Base-by-base conservation (phyloP, 129 eudicot genomes). In the Helichrysum umbraculigerum region DNA sequence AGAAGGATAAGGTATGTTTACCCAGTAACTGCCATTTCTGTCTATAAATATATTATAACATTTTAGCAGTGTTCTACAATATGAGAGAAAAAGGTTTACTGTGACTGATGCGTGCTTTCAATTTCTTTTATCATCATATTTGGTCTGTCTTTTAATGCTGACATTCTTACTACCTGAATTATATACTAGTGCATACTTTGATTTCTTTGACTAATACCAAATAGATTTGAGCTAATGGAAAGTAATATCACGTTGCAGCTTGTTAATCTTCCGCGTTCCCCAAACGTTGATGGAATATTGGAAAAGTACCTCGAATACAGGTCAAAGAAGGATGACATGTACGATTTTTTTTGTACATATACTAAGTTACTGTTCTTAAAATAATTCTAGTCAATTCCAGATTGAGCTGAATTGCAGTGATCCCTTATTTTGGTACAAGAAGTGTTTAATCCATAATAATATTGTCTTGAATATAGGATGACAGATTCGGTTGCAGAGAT, bases 251-350 rank as follows among this genome's bases (percentile, higher is more conserved):
- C 71, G 20, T 35, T 85, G 81, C 90, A 92, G 98, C 87, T 87
- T 71, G 92, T 90, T 59, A 83, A 81, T 72, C 93, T 92, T 77
- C 98, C 96, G 2, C 89, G 98, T 52, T 63, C 79, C 44, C 98
- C 98, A 61, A 90, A 82, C 74, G 85, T 90, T 8, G 88, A 77
- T 66, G 90, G 74, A 25, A 86, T 92, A 77, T 52, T 90, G 75
- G 80, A 76, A 57, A 75, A 79, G 77, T 92, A 92, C 81, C 83
- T 34, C 14, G 87, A 85, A 19, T 78, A 88, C 71, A 82, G 69
- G 54, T 58, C 76, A 72, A 81, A 82, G 69, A 88, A 86, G 70
- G 91, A 89, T 76, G 82, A 33, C 81, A 67, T 58, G 96, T 92
- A 85, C 85, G 94, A 84, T 20, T 33, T 33, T 34, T 57, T 57